Evolutionary conservation across 2,329 filamentous ascomycete genomes (phyloP).

Genomic region (Nigrospora osmanthi): DNA sequence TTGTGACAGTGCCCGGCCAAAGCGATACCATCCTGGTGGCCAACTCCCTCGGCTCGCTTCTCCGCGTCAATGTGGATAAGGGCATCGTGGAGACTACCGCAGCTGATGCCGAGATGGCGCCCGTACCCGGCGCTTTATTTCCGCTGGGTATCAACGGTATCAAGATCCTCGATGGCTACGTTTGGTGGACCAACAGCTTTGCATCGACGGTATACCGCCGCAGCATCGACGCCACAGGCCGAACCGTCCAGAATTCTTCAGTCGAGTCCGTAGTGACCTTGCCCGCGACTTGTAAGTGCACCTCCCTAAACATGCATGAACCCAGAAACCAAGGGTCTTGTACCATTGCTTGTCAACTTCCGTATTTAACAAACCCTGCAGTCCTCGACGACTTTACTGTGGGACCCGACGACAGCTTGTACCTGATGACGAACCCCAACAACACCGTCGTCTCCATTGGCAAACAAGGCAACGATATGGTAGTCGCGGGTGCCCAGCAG

Average conservation of each 20-base stretch:
- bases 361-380: too few relatives aligned
- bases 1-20: slow-evolving; percentile 6
- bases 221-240: slow-evolving; percentile 1
- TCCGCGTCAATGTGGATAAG: slow-evolving; percentile 10
- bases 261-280: background rate
- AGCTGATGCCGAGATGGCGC: slow-evolving; percentile 11
- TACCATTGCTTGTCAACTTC: background rate
- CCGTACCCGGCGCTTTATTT: slow-evolving; percentile 4
- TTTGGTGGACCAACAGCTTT: slow-evolving; percentile 14
- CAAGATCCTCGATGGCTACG: slow-evolving; percentile 9
- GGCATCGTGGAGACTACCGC: slow-evolving; percentile 10
- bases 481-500: slow-evolving; percentile 3
- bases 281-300: background rate
- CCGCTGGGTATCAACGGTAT: slow-evolving; percentile 14
- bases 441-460: slow-evolving; percentile 1
- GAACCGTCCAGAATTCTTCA: too few relatives aligned
- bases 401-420: background rate
- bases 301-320: background rate
- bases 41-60: slow-evolving; percentile 11
- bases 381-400: slow-evolving; percentile 1
- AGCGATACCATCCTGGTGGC: slow-evolving; percentile 10
- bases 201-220: slow-evolving; percentile 6
- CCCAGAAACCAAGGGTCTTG: background rate
- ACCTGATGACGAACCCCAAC: slow-evolving; percentile 1
- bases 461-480: background rate